Base-by-base conservation (phyloP, 257 asterid species). In the Prunella vulgaris region DNA sequence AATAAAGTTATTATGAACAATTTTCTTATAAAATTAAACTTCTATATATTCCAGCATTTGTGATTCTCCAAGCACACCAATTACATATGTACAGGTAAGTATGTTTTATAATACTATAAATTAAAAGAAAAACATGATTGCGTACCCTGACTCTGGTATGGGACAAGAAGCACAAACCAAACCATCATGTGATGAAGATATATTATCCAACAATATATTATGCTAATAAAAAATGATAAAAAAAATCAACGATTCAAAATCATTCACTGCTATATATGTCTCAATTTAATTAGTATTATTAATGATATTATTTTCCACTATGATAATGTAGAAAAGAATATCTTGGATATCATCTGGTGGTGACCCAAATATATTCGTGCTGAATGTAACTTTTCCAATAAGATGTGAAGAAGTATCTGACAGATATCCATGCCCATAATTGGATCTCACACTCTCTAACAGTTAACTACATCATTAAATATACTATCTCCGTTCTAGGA, bases 271-370 rank as follows among this genome's bases (percentile, higher is more conserved):
- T 69, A 57, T 58, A 12, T 66, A 13, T 46, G 53, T 48, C 25
- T 38, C 66, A 13, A 24, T n/a, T n/a, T n/a, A n/a, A n/a, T n/a
- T n/a, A n/a, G n/a, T n/a, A n/a, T n/a, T n/a, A n/a, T n/a, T n/a
- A 44, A 30, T 30, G 9, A 14, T 10, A 14, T 35, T 53, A 30
- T 68, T 7, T 20, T 53, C n/a, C 13, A 38, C 30, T 27, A 24
- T 56, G 21, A n/a, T 22, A 24, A 24, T 33, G 20, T 71, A 20
- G 49, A 21, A 60, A 14, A 8, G 7, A 60, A 66, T 10, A 61
- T 61, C 63, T 71, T 17, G 10, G 1, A 51, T 61, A 32, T 30
- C 53, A 71, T 46, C 69, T 33, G 52, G 61, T 14, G 35, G 62
- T 24, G 62, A 56, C 35, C 25, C 68, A 37, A 20, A 20, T 35